Base-by-base conservation (phyloP, 2,329 filamentous ascomycete genomes). In the Paraphoma chrysanthemicola region DNA sequence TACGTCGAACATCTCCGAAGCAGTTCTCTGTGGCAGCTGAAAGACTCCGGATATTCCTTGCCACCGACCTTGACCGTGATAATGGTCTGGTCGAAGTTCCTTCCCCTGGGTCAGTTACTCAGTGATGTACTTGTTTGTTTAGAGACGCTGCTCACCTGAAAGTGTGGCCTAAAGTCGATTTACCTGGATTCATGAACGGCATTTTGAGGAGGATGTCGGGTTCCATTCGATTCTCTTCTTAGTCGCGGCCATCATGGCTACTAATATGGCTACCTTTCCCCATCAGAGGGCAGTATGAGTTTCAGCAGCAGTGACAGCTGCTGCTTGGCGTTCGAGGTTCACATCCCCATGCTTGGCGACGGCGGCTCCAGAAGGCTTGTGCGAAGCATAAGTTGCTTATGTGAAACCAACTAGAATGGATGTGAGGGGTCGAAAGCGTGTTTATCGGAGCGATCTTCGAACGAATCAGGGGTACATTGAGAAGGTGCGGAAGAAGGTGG, bases 71-170 rank as follows among this genome's bases (percentile, higher is more conserved):
- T 72, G 28, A 75, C 61, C 10, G 71, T 75, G 47, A 75, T 67
- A 51, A 75, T 75, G 5, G 71, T 71, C 54, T 75, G 72, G 48
- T 75, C 72, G 41, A 75, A 75, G 42, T 75, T 75, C 53, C 72
- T 75, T 44, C 38, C 16, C 16, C 48, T 56, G 42, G 23, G 54
- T 72, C 53, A 72, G 64, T 44, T 30, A 18, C 49, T 53, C 33
- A 51, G 51, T 30, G 16, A 23, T 18, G 7, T 14, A 12, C 29
- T 36, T 9, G 42, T 23, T 39, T 49, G 43, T 18, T 12, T 39
- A 30, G n/a, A 1, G 2, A 4, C 3, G 6, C 7, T 23, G 28
- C 62, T 56, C 50, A 73, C 72, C 72, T 64, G 59, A 75, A 75
- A 7, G 72, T 74, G 48, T 75, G 72, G 9, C 72, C 72, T 6